phyloP scores from a whole-genome alignment of 768 basidiomycete species.

The Cyclocybe aegerita region DNA sequence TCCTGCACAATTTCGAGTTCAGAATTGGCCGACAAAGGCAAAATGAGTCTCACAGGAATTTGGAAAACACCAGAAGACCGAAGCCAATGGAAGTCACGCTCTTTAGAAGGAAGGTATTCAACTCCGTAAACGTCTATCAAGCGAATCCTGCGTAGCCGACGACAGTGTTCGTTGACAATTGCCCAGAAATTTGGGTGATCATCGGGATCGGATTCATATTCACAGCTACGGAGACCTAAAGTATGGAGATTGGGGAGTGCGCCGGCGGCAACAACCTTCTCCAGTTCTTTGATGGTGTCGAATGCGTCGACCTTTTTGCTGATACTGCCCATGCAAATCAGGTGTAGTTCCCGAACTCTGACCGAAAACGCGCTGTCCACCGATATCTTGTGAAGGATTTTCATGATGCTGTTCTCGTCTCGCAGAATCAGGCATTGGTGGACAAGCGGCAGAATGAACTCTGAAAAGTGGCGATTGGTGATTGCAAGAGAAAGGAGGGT shows the following conservation, averaged over 20 bases:
- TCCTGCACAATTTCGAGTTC: too few species aligned
- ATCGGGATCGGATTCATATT: not conserved
- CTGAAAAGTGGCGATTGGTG: slow-evolving; percentile 6
- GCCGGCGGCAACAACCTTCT: not conserved
- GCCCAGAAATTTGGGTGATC: slow-evolving; percentile 1
- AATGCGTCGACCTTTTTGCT: not conserved
- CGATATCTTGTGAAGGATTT: slow-evolving; percentile 7
- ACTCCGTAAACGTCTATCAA: too few species aligned
- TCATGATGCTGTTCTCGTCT: slow-evolving; percentile 8
- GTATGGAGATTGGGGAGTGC: slow-evolving; percentile 5
- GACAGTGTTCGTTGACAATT: too few species aligned
- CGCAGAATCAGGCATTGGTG: slow-evolving; percentile 13
- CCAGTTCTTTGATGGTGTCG: slow-evolving; percentile 4
- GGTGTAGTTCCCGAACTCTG: slow-evolving; percentile 13
- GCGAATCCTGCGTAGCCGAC: too few species aligned
- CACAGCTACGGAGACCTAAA: slow-evolving; percentile 2
- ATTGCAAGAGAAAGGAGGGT: slow-evolving; percentile 8
- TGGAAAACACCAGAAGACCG: too few species aligned
- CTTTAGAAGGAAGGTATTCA: too few species aligned
- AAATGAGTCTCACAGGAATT: too few species aligned
- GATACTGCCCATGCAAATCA: slow-evolving; percentile 10
- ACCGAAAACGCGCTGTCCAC: slow-evolving; percentile 5
- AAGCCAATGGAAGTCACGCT: too few species aligned
- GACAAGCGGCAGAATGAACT: slow-evolving; percentile 11
- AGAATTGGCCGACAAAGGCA: too few species aligned